Evolutionary conservation across 192 early-diverging fungal species (phyloP).

Genomic region (Tieghemiomyces parasiticus): DNA sequence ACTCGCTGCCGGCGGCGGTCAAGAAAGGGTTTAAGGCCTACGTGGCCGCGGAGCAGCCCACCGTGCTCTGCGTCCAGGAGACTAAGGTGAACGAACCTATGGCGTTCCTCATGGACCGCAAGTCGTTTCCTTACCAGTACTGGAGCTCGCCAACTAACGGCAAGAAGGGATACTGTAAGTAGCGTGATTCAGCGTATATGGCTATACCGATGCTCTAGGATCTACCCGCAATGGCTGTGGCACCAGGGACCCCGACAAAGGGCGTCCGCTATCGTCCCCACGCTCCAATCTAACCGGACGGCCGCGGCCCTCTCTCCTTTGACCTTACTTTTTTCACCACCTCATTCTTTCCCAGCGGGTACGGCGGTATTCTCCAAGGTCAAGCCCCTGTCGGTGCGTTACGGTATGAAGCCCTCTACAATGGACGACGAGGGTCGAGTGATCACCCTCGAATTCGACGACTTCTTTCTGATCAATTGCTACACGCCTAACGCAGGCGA

Average conservation of each 20-base stretch:
- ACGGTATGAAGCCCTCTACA: constrained; percentile 36
- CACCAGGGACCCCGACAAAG: too few relatives aligned
- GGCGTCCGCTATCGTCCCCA: too few relatives aligned
- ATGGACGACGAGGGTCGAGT: constrained; percentile 51
- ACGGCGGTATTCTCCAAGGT: constrained; percentile 64
- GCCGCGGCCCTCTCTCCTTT: constrained; percentile 8
- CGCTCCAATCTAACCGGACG: too few relatives aligned
- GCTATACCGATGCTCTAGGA: too few relatives aligned
- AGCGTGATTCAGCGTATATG: too few relatives aligned
- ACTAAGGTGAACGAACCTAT: constrained; percentile 64
- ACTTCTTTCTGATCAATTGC: constrained; percentile 45
- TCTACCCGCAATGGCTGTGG: too few relatives aligned
- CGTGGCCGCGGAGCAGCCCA: constrained; percentile 59
- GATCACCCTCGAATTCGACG: constrained; percentile 50
- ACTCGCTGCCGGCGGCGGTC: constrained; percentile 46
- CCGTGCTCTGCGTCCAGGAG: constrained; percentile 72
- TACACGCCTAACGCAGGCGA: constrained; percentile 75
- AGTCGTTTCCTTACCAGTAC: constrained; percentile 50
- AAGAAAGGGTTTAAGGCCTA: constrained; percentile 72
- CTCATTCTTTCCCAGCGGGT: too few relatives aligned
- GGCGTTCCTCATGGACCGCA: constrained; percentile 36
- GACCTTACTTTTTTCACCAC: too few relatives aligned
- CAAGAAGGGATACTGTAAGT: constrained; percentile 58
- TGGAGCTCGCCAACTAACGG: constrained; percentile 41
- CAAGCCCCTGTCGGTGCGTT: constrained; percentile 43